phyloP scores from a whole-genome alignment of 768 basidiomycete species.

The Leccinum fibrillosum region DNA sequence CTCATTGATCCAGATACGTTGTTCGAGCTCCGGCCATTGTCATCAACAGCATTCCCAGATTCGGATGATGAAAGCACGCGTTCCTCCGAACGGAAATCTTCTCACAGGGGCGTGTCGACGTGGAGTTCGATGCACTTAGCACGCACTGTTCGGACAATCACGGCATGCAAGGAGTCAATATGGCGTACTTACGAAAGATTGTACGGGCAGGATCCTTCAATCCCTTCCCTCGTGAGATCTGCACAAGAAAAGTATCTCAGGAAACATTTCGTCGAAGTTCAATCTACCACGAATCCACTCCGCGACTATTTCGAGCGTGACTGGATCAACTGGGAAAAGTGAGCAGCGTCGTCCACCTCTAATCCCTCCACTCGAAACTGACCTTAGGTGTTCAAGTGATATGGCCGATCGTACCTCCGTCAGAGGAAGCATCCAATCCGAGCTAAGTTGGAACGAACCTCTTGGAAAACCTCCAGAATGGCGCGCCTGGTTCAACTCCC shows the following conservation, averaged over 20 bases:
- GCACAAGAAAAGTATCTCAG: conserved; percentile 30
- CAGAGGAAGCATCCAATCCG: conserved; percentile 44
- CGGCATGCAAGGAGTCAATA: conserved; percentile 67
- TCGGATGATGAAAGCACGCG: conserved; percentile 25
- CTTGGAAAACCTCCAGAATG: conserved; percentile 47
- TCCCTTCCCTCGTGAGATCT: conserved; percentile 37
- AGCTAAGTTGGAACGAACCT: conserved; percentile 52
- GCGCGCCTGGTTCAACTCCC: conserved; percentile 47
- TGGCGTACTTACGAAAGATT: conserved; percentile 60
- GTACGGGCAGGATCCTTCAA: conserved; percentile 36
- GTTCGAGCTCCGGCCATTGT: conserved; percentile 31
- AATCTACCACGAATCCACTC: conserved; percentile 31
- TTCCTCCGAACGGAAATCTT: conserved; percentile 14
- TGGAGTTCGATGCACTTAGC: conserved; percentile 68
- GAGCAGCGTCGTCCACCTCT: conserved; percentile 19
- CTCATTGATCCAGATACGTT: conserved; percentile 29
- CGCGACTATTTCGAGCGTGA: conserved; percentile 62
- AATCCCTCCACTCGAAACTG: conserved; percentile 3
- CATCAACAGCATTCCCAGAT: conserved; percentile 22
- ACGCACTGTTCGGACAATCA: conserved; percentile 51
- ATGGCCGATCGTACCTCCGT: conserved; percentile 72
- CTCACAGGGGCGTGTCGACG: conserved; percentile 34
- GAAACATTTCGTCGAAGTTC: conserved; percentile 17
- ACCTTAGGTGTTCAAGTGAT: conserved; percentile 44
- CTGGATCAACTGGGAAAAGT: conserved; percentile 74